Evolutionary conservation across 2,329 filamentous ascomycete species (phyloP).

Genomic region (Tolypocladium amazonense): DNA sequence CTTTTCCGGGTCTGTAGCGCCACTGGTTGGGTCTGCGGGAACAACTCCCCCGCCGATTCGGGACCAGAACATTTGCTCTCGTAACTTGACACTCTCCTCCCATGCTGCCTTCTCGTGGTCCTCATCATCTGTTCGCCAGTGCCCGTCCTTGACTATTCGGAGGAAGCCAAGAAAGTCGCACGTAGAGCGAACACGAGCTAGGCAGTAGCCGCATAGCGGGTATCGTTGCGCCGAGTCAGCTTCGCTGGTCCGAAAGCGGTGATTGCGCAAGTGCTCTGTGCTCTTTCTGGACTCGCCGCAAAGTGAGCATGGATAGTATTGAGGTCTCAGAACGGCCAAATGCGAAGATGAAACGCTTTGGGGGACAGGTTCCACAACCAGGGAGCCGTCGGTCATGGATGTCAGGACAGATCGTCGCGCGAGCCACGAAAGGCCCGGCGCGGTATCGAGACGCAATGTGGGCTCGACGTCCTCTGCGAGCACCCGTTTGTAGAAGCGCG

Average conservation of each 20-base stretch:
- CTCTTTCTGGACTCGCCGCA: constrained; percentile 77
- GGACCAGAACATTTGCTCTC: constrained; percentile 97
- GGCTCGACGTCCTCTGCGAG: constrained; percentile 90
- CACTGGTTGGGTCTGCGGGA: constrained; percentile 36
- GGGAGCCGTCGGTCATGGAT: constrained; percentile 71
- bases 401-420: constrained; percentile 75
- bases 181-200: constrained; percentile 71
- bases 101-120: constrained; percentile 82
- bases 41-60: constrained; percentile 85
- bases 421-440: constrained; percentile 88
- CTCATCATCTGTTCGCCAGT: constrained; percentile 74
- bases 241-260: constrained; percentile 84
- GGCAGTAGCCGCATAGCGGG: constrained; percentile 80
- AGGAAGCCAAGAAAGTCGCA: constrained; percentile 92
- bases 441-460: constrained; percentile 77
- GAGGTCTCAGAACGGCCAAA: constrained; percentile 37
- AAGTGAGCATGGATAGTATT: constrained; percentile 64
- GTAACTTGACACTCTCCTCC: constrained; percentile 84
- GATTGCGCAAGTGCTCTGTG: constrained; percentile 61
- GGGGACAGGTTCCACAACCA: constrained; percentile 84
- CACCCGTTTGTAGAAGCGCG: constrained; percentile 86
- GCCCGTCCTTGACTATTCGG: constrained; percentile 82
- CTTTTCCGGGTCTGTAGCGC: constrained; percentile 2
- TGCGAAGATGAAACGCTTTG: constrained; percentile 42
- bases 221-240: constrained; percentile 80